phyloP scores from a whole-genome alignment of 768 basidiomycete species.

The Pleurotus tuoliensis region DNA sequence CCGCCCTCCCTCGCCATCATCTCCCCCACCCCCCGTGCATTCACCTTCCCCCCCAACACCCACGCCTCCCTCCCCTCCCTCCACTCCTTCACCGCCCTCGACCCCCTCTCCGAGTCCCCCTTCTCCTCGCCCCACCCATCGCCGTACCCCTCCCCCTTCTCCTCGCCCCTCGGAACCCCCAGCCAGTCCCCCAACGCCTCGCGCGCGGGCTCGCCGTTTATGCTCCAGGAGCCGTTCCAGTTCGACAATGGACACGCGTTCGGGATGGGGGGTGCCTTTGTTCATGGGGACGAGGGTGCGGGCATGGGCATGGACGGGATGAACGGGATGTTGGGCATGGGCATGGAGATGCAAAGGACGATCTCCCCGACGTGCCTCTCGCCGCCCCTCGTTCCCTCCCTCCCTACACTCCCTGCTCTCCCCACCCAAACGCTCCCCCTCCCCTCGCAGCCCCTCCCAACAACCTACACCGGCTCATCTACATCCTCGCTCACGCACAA shows the following conservation, averaged over 20 bases:
- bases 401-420: constrained; percentile 23
- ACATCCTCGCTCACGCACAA: constrained; percentile 38
- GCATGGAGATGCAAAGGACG: constrained; percentile 20
- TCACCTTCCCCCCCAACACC: constrained; percentile 66
- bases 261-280: too few species aligned
- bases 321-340: too few species aligned
- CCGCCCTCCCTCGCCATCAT: constrained; percentile 57
- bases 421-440: constrained; percentile 14
- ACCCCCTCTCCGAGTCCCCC: too few species aligned
- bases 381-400: constrained; percentile 24
- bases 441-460: constrained; percentile 26
- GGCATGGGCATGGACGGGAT: too few species aligned
- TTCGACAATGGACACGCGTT: too few species aligned
- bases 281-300: too few species aligned
- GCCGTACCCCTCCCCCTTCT: constrained; percentile 41
- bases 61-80: constrained; percentile 67
- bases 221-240: too few species aligned
- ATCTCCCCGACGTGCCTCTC: constrained; percentile 39
- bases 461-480: constrained; percentile 15
- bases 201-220: too few species aligned
- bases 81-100: constrained; percentile 37
- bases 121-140: constrained; percentile 29
- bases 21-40: constrained; percentile 69
- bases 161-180: constrained; percentile 38
- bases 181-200: constrained; percentile 19